Base-by-base conservation (phyloP, 2,329 filamentous ascomycete genomes). In the Aurifilum marmelostoma region DNA sequence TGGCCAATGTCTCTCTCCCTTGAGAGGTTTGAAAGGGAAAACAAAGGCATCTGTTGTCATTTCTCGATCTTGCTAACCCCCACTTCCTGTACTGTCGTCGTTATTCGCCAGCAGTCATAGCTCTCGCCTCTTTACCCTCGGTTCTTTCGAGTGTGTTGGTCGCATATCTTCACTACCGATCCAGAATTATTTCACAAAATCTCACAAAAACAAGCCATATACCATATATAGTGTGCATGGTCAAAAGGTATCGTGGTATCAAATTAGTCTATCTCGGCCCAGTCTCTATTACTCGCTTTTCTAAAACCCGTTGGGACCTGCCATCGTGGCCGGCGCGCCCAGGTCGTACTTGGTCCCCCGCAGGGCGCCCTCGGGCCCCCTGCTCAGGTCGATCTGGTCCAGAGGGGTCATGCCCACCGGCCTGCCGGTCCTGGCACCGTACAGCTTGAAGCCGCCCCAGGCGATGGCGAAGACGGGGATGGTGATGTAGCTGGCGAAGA, bases 401-500 rank as follows among this genome's bases (percentile, higher is more conserved):
- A 70, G 63, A 37, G 68, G 37, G 29, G 52, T 63, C 62, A 68
- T 54, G 37, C 68, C 68, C 2, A 34, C 16, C 7, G 66, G 62
- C 29, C 63, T 58, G 37, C 68, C 68, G 18, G n/a, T 32, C 63
- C 43, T 68, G 5, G 34, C 43, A n/a, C 61, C 56, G 62, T 68
- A 70, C 12, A 70, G 63, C 37, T 81, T 73, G 52, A 81, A 79
- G n/a, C 77, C 76, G 59, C 81, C 80, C 16, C 82, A 75, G 24
- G 81, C 78, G 66, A 82, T 47, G 58, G 77, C 79, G 24, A 74
- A 66, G 21, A 73, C 71, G 1, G 73, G 73, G n/a, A 74, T 67
- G 1, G 72, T 73, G 52, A 82, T 72, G 69, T 82, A 83, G 61
- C 77, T 76, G 68, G 80, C 76, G 69, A 83, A 81, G 69, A 83